Evolutionary conservation across 352 stramenopile genomes (phyloP), one percentile per base, ranked within the genome.

Genomic region (Globisporangium okanoganense): DNA sequence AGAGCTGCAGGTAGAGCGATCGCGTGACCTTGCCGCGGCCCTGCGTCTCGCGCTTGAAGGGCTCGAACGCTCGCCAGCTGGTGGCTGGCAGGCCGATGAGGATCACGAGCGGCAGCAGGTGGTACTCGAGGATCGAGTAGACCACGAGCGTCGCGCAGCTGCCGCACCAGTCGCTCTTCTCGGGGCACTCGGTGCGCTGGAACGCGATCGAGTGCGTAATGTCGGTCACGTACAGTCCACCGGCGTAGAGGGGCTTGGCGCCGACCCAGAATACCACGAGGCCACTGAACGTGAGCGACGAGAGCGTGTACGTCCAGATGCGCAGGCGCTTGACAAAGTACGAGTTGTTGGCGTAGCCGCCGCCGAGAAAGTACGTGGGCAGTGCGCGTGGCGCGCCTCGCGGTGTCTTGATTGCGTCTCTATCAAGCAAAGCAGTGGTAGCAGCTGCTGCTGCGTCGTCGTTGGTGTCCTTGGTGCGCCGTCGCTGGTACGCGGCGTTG

Each of bases 271-370:
- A 92, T 9, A 36, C 31, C 8, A 73, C 45, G 45, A 92, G 76
- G 24, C 79, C 82, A 20, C 56, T 36, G 10, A 78, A 53, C 5
- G 78, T 70, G 31, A 93, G 35, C 4, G 61, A 31, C 7, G 73
- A 45, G 24, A 94, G 57, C 18, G 76, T 58, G 9, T 90, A 40
- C 58, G 76, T 79, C 40, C 68, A 72, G 59, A 78, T 61, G 25
- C 74, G 73, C 50, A 94, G 66, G 0, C 80, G 72, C 63, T 82
- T 73, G 20, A 78, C 84, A 69, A 94, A 94, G 66, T 90, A 94
- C 73, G 85, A 92, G 64, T 94, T 94, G 38, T 59, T 59, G 4
- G 74, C 74, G 65, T 86, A 92, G 10, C 75, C 77, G 2, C 70
- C 20, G 13, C 72, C 70, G 22, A 90, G 69, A 43, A 86, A 82